These are phyloP conservation scores for Cutaneotrichosporon cutaneum DNA, from an alignment of 1,284 basidiomycete species.

Conservation along the genomic window DNA sequence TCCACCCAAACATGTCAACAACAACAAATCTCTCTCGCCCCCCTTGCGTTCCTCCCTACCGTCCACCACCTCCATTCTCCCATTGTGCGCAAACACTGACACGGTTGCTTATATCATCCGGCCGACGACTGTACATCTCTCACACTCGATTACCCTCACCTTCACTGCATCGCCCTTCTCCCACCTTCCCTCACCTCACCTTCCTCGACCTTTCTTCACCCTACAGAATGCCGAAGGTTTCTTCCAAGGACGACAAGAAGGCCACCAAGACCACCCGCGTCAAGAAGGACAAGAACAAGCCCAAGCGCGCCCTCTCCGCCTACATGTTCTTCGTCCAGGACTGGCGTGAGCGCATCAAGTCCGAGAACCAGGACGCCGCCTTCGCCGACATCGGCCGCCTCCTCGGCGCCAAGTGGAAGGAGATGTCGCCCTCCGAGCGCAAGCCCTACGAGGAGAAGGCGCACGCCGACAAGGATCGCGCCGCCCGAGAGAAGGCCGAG, in stretches of 20 bases:
- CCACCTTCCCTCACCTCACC: neutral
- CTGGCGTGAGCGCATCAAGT: slow-evolving; percentile 90
- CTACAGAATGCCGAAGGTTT: slow-evolving; percentile 62
- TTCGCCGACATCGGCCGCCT: slow-evolving; percentile 92
- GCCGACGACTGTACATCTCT: neutral
- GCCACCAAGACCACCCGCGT: slow-evolving; percentile 61
- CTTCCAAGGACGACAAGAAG: slow-evolving; percentile 65
- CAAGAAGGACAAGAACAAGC: slow-evolving; percentile 51
- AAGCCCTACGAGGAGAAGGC: slow-evolving; percentile 93
- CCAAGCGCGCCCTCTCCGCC: slow-evolving; percentile 71
- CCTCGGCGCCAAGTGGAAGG: slow-evolving; percentile 87
- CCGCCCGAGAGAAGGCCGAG: slow-evolving; percentile 59
- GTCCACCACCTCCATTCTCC: neutral
- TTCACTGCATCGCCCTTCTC: neutral
- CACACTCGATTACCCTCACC: neutral
- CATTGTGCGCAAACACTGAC: slow-evolving; percentile 2
- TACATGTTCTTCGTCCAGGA: slow-evolving; percentile 99
- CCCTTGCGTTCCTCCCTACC: neutral
- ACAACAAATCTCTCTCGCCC: slow-evolving; percentile 4
- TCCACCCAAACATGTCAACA: slow-evolving; percentile 8
- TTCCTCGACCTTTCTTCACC: neutral
- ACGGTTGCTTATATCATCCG: neutral
- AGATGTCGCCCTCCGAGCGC: slow-evolving; percentile 76
- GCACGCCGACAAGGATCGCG: slow-evolving; percentile 75
- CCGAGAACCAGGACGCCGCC: slow-evolving; percentile 88